Evolutionary conservation across 2,329 filamentous ascomycete species (phyloP).

Genomic region (Hypoxylon sp.): DNA sequence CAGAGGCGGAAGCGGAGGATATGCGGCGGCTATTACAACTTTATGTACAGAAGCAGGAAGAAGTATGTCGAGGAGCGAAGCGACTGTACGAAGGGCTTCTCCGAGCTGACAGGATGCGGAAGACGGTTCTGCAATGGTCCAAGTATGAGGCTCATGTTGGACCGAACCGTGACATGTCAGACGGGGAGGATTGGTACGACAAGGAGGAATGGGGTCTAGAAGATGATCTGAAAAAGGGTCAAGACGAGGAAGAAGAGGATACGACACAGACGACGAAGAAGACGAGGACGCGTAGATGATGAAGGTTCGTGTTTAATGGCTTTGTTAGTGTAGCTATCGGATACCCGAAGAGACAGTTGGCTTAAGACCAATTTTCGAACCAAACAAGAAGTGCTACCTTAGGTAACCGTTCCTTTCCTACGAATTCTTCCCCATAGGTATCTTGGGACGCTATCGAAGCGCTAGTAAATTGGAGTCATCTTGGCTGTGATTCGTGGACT

Average conservation of each 20-base stretch:
- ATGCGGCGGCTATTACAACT: conserved; percentile 79
- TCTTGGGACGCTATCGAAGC: neutral
- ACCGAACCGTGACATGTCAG: conserved; percentile 80
- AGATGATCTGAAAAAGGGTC: conserved; percentile 83
- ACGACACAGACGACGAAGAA: conserved; percentile 71
- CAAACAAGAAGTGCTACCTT: conserved; percentile 7
- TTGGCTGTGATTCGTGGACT: neutral
- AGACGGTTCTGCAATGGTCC: conserved; percentile 79
- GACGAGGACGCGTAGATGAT: conserved; percentile 69
- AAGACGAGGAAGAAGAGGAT: conserved; percentile 87
- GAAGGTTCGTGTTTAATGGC: conserved; percentile 15
- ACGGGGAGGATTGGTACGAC: conserved; percentile 93
- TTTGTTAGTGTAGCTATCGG: conserved; percentile 32
- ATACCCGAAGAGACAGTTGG: conserved; percentile 40
- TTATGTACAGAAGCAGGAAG: conserved; percentile 89
- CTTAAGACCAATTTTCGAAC: conserved; percentile 19
- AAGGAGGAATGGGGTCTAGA: conserved; percentile 82
- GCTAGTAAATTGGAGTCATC: neutral
- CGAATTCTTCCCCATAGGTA: neutral
- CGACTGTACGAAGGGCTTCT: conserved; percentile 79
- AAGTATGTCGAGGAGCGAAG: conserved; percentile 79
- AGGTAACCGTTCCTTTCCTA: neutral
- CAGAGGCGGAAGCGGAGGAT: conserved; percentile 81
- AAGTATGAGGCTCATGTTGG: conserved; percentile 83
- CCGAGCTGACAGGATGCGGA: conserved; percentile 79